Base-by-base conservation (phyloP, 768 basidiomycete species). In the Suillus ampliporus region DNA sequence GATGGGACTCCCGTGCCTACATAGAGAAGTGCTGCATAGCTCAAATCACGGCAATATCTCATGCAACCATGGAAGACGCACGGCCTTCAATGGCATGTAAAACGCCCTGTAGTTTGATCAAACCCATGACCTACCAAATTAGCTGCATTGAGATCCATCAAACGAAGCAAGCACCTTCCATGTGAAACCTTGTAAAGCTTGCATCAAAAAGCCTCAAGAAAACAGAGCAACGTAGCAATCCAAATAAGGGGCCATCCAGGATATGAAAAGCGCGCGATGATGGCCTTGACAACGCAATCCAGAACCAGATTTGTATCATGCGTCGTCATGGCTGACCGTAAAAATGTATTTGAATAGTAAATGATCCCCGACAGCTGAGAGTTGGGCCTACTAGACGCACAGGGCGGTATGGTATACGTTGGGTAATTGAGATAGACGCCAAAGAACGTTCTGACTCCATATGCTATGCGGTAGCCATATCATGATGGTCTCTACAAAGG, bases 21-120 rank as follows among this genome's bases (percentile, higher is more conserved):
- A 23, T 7, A 7, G 23, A 47, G 46, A 47, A 46, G 21, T 6
- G 11, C 13, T n/a, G n/a, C 43, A 44, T 4, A 44, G n/a, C n/a
- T n/a, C 19, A 47, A 21, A 5, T 23, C 44, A 23, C 1, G 23
- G 14, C 15, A 26, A 26, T 48, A 48, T 48, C 3, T 26, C 47
- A 26, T 26, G 21, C 31, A 61, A 35, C 17, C 28, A 63, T 21
- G 31, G 19, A 43, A 40, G 26, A 26, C 62, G 28, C 65, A 71
- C 63, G 65, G 5, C 72, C 76, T 34, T 72, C 76, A 17, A 77
- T 65, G 19, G 69, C 76, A 48, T 77, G 75, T n/a, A 72, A 37
- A 14, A 72, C 68, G 35, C 74, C 76, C 68, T 77, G 71, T 10
- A 74, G 60, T 31, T 3, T 13, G 17, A 77, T 43, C 4, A 77